phyloP scores from a whole-genome alignment of 192 early-diverging fungal genomes.

The Rhizophlyctis rosea region DNA sequence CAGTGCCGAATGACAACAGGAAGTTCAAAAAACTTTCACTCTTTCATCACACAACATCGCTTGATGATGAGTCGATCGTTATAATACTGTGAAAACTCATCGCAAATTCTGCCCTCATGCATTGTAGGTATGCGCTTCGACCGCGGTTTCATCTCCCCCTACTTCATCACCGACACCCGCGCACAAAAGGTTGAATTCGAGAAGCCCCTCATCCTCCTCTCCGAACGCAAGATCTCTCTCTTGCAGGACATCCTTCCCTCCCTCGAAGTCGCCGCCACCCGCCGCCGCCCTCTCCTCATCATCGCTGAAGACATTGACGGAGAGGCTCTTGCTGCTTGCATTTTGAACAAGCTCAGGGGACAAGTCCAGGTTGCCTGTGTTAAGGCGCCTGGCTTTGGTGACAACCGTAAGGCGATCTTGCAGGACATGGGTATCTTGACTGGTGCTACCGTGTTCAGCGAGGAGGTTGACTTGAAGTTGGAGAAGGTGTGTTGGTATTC shows the following conservation, averaged over 20 bases:
- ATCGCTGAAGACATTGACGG: slow-evolving; percentile 99
- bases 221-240: slow-evolving; percentile 96
- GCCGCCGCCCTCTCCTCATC: slow-evolving; percentile 95
- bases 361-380: slow-evolving; percentile 95
- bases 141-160: slow-evolving; percentile 98
- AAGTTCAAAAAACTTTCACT: too few relatives aligned
- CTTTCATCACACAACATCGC: too few relatives aligned
- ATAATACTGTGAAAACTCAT: too few relatives aligned
- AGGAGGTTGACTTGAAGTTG: slow-evolving; percentile 95
- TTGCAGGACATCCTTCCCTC: slow-evolving; percentile 96
- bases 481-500: slow-evolving; percentile 70
- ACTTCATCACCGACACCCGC: slow-evolving; percentile 99
- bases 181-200: slow-evolving; percentile 99
- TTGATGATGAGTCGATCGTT: too few relatives aligned
- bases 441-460: slow-evolving; percentile 93
- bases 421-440: slow-evolving; percentile 97
- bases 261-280: slow-evolving; percentile 88
- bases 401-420: slow-evolving; percentile 99
- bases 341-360: slow-evolving; percentile 99
- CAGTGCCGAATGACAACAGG: too few relatives aligned
- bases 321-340: slow-evolving; percentile 98
- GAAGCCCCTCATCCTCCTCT: slow-evolving; percentile 97
- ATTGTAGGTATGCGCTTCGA: slow-evolving; percentile 92
- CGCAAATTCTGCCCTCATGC: not conserved
- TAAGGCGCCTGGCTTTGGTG: slow-evolving; percentile 99